A percentile compares a stretch with the other conserved stretches of the same genome.
Evolutionary conservation across 257 asterid species (phyloP).

Genomic region (Oldenlandia corymbosa): DNA sequence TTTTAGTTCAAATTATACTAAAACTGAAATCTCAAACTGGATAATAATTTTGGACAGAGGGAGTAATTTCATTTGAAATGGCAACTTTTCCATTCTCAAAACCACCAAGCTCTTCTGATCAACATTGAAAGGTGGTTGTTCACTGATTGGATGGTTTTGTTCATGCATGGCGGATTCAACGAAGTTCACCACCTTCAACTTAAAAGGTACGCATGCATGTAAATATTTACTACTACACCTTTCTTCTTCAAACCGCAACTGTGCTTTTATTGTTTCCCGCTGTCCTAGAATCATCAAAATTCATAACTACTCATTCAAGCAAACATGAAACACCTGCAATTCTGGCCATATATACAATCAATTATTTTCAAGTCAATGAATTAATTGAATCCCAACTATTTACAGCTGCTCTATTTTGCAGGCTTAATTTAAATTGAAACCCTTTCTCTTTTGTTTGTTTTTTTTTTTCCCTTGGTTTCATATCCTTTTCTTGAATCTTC

Average conservation of each 20-base stretch:
- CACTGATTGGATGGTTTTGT: not conserved
- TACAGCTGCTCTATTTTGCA: not conserved
- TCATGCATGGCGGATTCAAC: constrained; percentile 5
- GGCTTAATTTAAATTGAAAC: too few relatives aligned
- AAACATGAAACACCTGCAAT: too few relatives aligned
- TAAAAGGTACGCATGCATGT: constrained; percentile 1
- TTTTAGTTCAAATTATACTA: too few relatives aligned
- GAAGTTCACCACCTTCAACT: not conserved
- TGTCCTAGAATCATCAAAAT: not conserved
- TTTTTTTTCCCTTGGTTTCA: not conserved
- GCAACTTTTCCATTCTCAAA: too few relatives aligned
- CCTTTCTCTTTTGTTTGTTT: not conserved
- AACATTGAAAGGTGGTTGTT: constrained; percentile 1
- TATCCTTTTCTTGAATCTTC: constrained; percentile 6
- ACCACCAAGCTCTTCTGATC: too few relatives aligned
- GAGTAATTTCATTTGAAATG: too few relatives aligned
- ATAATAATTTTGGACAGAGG: too few relatives aligned
- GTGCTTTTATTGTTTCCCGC: not conserved
- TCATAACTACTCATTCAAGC: not conserved
- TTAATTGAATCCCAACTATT: not conserved
- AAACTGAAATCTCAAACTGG: too few relatives aligned
- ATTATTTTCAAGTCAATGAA: not conserved
- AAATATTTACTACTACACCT: too few relatives aligned
- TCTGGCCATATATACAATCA: too few relatives aligned
- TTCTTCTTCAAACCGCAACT: too few relatives aligned